Base-by-base conservation (phyloP, 2,329 filamentous ascomycete genomes). In the Xylaria polymorpha region DNA sequence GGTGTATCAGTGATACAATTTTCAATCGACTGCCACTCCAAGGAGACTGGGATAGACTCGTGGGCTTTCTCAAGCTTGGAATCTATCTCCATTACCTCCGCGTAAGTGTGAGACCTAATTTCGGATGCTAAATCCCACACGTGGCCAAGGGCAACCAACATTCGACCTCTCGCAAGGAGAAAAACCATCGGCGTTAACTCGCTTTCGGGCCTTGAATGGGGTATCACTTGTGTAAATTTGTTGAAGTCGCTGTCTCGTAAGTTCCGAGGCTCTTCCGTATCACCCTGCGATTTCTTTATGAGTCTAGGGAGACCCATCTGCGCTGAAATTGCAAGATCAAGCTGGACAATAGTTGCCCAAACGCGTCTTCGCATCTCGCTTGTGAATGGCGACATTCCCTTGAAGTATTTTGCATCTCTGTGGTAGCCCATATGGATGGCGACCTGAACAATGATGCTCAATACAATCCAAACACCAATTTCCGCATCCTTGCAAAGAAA, bases 241-340 rank as follows among this genome's bases (percentile, higher is more conserved):
- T 80, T 75, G 53, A 86, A 81, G 50, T 86, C 85, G 0, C 70
- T 72, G 61, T 86, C 84, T 0, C 80, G 71, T 0, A 85, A 75
- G 57, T 86, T 86, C 0, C 76, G 75, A 1, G 85, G 85, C 43
- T 80, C 78, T 18, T 75, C 71, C 0, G 83, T 83, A 66, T 86
- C 84, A 43, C 76, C 78, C 15, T 82, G 77, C 20, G 79, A 75
- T 6, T 80, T 76, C 5, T 79, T 78, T 12, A 85, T 78, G 74
- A 85, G 80, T 1, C 80, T 78, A 0, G 84, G 84, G 22, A 86
- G 72, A 1, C 84, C 84, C 66, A 85, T 79, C 58, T 85, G 83
- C 14, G 81, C 79, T 0, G 83, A 84, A 4, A 84, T 78, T 0
- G 81, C 71, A 2, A 83, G 74, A 53, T 86, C 84, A 3, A 82